Evolutionary conservation across 1,284 basidiomycete genomes (phyloP), one percentile per base, ranked within the genome.

Genomic region (Abortiporus biennis): DNA sequence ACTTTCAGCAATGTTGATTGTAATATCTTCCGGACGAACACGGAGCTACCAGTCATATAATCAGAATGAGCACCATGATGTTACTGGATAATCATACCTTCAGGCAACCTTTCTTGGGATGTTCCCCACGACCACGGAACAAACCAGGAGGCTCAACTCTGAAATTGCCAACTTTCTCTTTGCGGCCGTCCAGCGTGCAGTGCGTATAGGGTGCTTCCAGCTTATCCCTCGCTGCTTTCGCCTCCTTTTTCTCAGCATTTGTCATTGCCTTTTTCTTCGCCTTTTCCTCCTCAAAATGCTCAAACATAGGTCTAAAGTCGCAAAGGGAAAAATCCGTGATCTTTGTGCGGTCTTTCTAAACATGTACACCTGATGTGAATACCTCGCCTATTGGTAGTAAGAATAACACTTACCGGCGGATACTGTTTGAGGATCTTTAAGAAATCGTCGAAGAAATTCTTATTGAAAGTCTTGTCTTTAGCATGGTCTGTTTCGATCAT

Each of bases 121-220:
- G 96, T 55, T 97, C 92, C 46, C 96, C 96, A 52, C 96, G 93
- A 46, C 96, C 96, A 64, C 95, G 76, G 70, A 99, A 99, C 33
- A 99, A 71, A 32, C 93, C 92, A 15, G 96, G 96, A 58, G 96
- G 96, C 74, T 99, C 96, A 38, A 98, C 85, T 52, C 93, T 81
- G 72, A 99, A 98, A 69, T 99, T 99, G 43, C 96, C 96, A 40
- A 97, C 82, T 63, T 96, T 97, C 69, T 99, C 96, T 65, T 93
- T 94, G 42, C 93, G 81, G 17, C 94, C 95, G 57, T 99, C 93
- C 33, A 99, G 80, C 12, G 85, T 56, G 62, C 95, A 98, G 27
- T 76, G 76, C 34, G 80, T 83, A 64, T 92, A 98, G 48, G 86
- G 86, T 37, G 77, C 80, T 63, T 99, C 96, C 43, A 85, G 56